These are phyloP conservation scores for Quercus gilva DNA, from an alignment of 306 rosid species.

Conservation along the genomic window DNA sequence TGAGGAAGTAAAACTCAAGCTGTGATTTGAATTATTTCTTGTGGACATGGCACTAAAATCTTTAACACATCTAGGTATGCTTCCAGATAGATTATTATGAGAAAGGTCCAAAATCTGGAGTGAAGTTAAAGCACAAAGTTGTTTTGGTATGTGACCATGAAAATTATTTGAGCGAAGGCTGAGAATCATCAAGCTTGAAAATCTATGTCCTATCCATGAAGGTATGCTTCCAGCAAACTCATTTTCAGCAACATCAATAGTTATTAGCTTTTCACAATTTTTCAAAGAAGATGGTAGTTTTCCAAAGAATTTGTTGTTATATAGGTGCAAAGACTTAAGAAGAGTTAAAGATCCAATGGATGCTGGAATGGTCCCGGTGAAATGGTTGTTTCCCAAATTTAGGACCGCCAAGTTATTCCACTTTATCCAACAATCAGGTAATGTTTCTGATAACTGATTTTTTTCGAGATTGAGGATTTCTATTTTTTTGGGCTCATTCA, in stretches of 20 bases:
- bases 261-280: too few relatives aligned
- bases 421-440: conserved; percentile 18
- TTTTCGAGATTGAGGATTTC: background rate
- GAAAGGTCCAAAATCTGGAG: conserved; percentile 23
- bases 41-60: background rate
- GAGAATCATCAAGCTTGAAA: background rate
- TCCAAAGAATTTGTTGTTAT: conserved; percentile 4
- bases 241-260: background rate
- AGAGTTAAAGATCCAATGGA: conserved; percentile 15
- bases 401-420: background rate
- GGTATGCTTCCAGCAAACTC: too few relatives aligned
- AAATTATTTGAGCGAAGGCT: conserved; percentile 14
- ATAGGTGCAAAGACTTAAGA: conserved; percentile 11
- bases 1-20: too few relatives aligned
- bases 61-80: conserved; percentile 12
- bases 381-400: conserved; percentile 12
- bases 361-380: conserved; percentile 26
- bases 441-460: conserved; percentile 2
- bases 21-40: too few relatives aligned
- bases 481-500: background rate
- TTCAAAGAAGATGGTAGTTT: too few relatives aligned
- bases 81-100: conserved; percentile 1
- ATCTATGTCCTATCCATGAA: too few relatives aligned
- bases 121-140: conserved; percentile 4
- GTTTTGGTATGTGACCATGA: background rate